Base-by-base conservation (phyloP, 2,329 filamentous ascomycete genomes). In the Cladorrhinum sp. region DNA sequence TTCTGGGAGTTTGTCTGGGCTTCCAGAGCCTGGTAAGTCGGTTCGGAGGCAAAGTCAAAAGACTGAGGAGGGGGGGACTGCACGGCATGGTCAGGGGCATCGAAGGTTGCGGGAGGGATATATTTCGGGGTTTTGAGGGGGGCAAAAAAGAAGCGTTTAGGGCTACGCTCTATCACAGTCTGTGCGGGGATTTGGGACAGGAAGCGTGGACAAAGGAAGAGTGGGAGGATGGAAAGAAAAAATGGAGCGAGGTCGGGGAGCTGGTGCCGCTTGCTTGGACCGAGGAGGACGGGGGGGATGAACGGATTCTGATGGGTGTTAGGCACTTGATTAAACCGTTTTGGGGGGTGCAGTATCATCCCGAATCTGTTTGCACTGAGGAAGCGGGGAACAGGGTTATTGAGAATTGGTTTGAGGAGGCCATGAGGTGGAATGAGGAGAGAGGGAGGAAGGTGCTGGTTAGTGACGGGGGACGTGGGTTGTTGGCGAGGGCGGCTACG, bases 311-410 rank as follows among this genome's bases (percentile, higher is more conserved):
- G n/a, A 96, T 96, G 91, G 90, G 84, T 0, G 85, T 88, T 16
- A 84, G 81, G 64, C 92, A 96, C 72, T 75, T 72, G 18, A 70
- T 65, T 1, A 87, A 85, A 65, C 92, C 93, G 0, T 90, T 93
- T 64, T 96, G 90, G 87, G 93, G 90, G 0, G 80, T 96, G 18
- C 93, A 96, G 70, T 96, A 95, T 68, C 92, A 96, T 70, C 92
- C 92, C 0, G 92, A 97, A 73, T 96, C 91, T 0, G 84, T 92
- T 13, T 96, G 92, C 72, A 96, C 92, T 3, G 89, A 91, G 41
- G 75, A 79, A 2, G 81, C 83, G 62, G 87, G 89, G 1, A 83
- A 81, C 20, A 76, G 77, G 13, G 79, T 96, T 24, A 79, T 96
- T 36, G 74, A 74, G 55, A 91, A 90, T 68, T 96, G 92, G 91